Evolutionary conservation across 345 rosid genomes (phyloP).

Genomic region (Pugionium dolabratum): DNA sequence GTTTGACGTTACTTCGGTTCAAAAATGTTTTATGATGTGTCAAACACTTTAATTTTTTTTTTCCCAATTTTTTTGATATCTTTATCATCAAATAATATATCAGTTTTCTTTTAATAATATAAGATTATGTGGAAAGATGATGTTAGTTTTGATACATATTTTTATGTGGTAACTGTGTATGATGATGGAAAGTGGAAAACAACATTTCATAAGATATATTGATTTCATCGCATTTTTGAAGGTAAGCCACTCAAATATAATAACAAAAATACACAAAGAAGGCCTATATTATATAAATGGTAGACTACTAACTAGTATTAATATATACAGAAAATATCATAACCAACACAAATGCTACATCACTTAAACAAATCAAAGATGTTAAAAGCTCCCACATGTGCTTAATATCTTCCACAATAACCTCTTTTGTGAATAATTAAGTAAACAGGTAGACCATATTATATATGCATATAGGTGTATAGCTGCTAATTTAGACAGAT

Average conservation of each 20-base stretch:
- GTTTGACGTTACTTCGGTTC: neutral
- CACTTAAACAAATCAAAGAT: constrained; percentile 1
- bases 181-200: neutral
- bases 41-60: no score
- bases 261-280: constrained; percentile 23
- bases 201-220: neutral
- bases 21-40: no score
- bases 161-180: neutral
- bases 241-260: constrained; percentile 26
- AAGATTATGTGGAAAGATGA: no score
- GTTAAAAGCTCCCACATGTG: constrained; percentile 27
- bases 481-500: constrained; percentile 4
- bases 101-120: no score
- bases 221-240: constrained; percentile 18
- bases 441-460: constrained; percentile 8
- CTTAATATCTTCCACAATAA: constrained; percentile 20
- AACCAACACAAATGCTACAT: constrained; percentile 6
- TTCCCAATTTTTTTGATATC: no score
- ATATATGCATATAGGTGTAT: neutral
- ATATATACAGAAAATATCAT: constrained; percentile 7
- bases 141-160: no score
- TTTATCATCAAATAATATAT: no score
- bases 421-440: constrained; percentile 17
- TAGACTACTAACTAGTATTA: constrained; percentile 14
- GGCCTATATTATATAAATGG: constrained; percentile 17